These are phyloP conservation scores for Panellus pusillus DNA, from an alignment of 768 basidiomycete species.

Conservation along the genomic window DNA sequence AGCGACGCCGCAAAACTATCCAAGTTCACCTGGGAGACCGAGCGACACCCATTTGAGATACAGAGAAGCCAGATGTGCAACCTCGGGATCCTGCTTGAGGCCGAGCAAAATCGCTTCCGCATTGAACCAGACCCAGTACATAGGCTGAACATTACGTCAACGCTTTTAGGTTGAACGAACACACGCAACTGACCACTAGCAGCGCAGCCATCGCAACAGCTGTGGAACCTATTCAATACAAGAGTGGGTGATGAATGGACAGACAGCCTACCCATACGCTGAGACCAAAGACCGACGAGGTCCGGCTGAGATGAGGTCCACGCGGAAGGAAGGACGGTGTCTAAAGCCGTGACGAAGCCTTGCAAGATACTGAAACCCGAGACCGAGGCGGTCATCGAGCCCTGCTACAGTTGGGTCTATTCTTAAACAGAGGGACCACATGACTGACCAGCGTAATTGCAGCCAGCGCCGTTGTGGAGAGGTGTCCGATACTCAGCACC, in stretches of 20 bases:
- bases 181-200: conserved; percentile 47
- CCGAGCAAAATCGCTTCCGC: conserved; percentile 76
- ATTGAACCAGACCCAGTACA: conserved; percentile 68
- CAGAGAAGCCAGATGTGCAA: conserved; percentile 70
- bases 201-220: conserved; percentile 63
- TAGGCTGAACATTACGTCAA: conserved; percentile 16
- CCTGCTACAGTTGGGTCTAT: conserved; percentile 24
- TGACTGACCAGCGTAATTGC: conserved; percentile 56
- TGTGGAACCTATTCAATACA: conserved; percentile 25
- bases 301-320: conserved; percentile 89
- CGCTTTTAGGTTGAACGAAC: not conserved
- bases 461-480: conserved; percentile 87
- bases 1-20: conserved; percentile 6
- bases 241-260: not conserved
- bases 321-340: conserved; percentile 91
- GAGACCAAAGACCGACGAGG: conserved; percentile 87
- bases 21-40: conserved; percentile 62
- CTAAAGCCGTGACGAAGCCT: conserved; percentile 82
- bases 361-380: conserved; percentile 80
- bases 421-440: not conserved
- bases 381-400: conserved; percentile 71
- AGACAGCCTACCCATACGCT: conserved; percentile 72
- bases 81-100: conserved; percentile 79
- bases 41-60: conserved; percentile 78
- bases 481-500: conserved; percentile 86